Conservation (phyloP, 139 green algal genomes). For the Chloropicon primus region DNA sequence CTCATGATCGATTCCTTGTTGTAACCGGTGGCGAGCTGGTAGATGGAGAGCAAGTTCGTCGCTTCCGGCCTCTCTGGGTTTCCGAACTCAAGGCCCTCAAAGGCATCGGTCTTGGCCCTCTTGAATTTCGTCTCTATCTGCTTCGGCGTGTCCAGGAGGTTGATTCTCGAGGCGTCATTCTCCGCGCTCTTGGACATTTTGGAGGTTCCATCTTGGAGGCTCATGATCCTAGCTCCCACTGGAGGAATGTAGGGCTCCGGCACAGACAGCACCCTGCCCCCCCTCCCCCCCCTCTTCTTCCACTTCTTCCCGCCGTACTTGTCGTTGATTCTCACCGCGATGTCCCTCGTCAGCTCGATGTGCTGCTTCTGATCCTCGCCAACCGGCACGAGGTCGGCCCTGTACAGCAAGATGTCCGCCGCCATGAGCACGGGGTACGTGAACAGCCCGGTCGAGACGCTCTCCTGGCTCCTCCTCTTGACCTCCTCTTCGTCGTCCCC, state of each 20-base stretch:
- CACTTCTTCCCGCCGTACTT: constrained; percentile 82
- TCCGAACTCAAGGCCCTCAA: constrained; percentile 65
- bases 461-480: constrained; percentile 35
- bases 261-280: constrained; percentile 45
- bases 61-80: constrained; percentile 83
- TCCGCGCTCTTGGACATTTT: constrained; percentile 92
- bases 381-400: constrained; percentile 91
- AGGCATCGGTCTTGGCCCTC: constrained; percentile 73
- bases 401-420: constrained; percentile 95
- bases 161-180: constrained; percentile 76
- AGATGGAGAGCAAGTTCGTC: constrained; percentile 90
- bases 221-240: constrained; percentile 88
- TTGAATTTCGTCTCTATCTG: constrained; percentile 80
- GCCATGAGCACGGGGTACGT: constrained; percentile 99
- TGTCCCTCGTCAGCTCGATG: constrained; percentile 71
- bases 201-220: constrained; percentile 65
- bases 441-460: constrained; percentile 80
- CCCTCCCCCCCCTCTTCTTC: constrained; percentile 89
- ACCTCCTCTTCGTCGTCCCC: background rate
- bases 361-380: constrained; percentile 98
- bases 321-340: constrained; percentile 73
- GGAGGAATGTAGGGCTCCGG: constrained; percentile 87
- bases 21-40: constrained; percentile 67
- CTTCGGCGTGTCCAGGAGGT: constrained; percentile 78
- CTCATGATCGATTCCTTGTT: constrained; percentile 39